These are phyloP conservation scores for Phyllosticta citribraziliensis DNA, from an alignment of 2,329 filamentous ascomycete genomes.

Conservation along the genomic window DNA sequence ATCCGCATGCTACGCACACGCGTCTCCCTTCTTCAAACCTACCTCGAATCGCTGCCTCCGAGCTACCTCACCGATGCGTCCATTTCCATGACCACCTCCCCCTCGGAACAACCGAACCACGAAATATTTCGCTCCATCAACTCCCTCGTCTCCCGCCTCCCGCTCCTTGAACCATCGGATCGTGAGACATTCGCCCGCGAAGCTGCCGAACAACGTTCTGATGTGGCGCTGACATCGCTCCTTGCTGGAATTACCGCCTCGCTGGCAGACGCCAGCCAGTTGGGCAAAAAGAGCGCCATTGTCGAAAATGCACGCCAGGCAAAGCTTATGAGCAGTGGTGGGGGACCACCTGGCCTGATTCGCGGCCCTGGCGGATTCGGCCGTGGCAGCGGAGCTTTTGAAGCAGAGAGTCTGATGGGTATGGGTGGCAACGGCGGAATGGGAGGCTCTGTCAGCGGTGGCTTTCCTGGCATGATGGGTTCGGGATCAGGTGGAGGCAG, in stretches of 20 bases:
- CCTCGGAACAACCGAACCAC: slow-evolving; percentile 40
- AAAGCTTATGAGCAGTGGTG: slow-evolving; percentile 13
- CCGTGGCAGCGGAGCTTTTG: background rate
- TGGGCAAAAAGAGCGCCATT: slow-evolving; percentile 61
- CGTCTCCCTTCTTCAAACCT: slow-evolving; percentile 49
- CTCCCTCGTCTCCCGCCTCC: slow-evolving; percentile 72
- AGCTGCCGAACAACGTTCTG: slow-evolving; percentile 67
- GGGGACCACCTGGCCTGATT: background rate
- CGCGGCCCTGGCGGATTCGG: background rate
- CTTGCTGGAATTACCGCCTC: slow-evolving; percentile 67
- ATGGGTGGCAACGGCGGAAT: background rate
- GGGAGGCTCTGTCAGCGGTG: background rate
- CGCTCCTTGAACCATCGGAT: slow-evolving; percentile 67
- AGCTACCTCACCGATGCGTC: slow-evolving; percentile 48
- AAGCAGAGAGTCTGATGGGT: background rate
- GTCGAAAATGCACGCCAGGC: slow-evolving; percentile 31
- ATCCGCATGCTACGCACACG: slow-evolving; percentile 77
- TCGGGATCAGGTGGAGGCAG: background rate
- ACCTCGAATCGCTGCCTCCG: slow-evolving; percentile 62
- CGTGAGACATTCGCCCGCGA: slow-evolving; percentile 56
- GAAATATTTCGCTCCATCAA: slow-evolving; percentile 80
- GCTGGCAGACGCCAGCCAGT: slow-evolving; percentile 58
- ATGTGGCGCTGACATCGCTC: slow-evolving; percentile 69
- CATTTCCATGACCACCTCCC: slow-evolving; percentile 19
- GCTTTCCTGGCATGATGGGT: background rate